These are phyloP conservation scores for Gossypium arboreum DNA, from an alignment of 345 rosid species.

Conservation along the genomic window DNA sequence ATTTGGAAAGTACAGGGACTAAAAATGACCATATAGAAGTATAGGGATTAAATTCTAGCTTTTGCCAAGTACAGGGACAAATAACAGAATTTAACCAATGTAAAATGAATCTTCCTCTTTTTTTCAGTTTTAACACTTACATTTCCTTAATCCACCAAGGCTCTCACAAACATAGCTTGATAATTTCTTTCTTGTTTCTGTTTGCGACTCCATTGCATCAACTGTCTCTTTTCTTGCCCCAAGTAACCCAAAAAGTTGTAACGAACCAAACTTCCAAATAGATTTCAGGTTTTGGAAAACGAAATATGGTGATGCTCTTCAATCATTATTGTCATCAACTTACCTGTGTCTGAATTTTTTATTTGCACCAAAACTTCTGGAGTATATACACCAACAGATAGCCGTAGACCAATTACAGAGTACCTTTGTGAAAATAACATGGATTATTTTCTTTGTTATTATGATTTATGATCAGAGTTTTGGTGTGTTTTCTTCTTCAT, in stretches of 20 bases:
- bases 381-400: neutral
- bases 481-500: conserved; percentile 23
- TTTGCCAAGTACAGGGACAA: too few relatives aligned
- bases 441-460: neutral
- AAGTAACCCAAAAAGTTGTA: neutral
- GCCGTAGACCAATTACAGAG: neutral
- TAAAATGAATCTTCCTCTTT: neutral
- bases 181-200: neutral
- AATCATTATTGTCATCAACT: neutral
- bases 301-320: neutral
- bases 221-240: neutral
- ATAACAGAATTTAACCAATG: too few relatives aligned
- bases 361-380: neutral
- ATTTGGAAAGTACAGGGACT: too few relatives aligned
- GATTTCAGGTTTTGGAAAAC: neutral
- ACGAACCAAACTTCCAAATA: neutral
- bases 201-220: neutral
- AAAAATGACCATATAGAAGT: too few relatives aligned
- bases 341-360: neutral
- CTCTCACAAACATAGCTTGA: neutral
- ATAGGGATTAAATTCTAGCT: too few relatives aligned
- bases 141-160: neutral
- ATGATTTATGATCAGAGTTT: conserved; percentile 2
- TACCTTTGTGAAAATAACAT: neutral
- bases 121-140: neutral